Conservation (phyloP, 129 eudicot genomes). For the Heracleum sosnowskyi region DNA sequence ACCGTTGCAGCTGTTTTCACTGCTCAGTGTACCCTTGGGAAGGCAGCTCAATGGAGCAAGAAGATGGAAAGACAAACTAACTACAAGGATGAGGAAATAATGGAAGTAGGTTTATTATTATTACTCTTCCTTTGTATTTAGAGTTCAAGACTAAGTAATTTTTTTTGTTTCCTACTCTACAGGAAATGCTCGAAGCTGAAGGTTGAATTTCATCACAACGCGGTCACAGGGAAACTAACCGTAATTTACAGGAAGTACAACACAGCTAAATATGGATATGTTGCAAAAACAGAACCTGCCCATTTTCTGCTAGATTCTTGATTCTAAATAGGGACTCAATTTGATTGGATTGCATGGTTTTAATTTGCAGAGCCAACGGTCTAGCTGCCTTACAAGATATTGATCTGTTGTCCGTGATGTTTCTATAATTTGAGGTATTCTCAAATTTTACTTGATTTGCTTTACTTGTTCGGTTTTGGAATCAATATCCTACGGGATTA, state of each 20-base stretch:
- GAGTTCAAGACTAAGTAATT: neutral
- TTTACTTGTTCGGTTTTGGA: no score
- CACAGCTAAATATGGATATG: slow-evolving; percentile 34
- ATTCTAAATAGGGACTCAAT: neutral
- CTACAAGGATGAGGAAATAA: slow-evolving; percentile 60
- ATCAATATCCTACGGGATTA: no score
- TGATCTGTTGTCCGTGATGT: neutral
- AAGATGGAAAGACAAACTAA: slow-evolving; percentile 58
- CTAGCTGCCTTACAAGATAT: neutral
- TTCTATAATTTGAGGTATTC: neutral
- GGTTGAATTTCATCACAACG: slow-evolving; percentile 63
- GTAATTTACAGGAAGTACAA: slow-evolving; percentile 42
- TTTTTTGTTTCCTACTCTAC: slow-evolving; percentile 1
- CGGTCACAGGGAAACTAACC: slow-evolving; percentile 42
- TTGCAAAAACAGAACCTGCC: slow-evolving; percentile 40
- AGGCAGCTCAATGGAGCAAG: slow-evolving; percentile 66
- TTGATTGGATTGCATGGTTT: neutral
- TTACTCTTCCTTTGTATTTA: neutral
- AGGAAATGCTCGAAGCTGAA: slow-evolving; percentile 79
- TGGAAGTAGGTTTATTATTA: slow-evolving; percentile 29
- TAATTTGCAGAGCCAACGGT: neutral
- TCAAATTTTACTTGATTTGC: no score
- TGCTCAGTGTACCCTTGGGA: slow-evolving; percentile 62
- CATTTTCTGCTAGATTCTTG: slow-evolving; percentile 21
- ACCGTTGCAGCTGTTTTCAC: slow-evolving; percentile 88